Conservation (phyloP, 2,329 filamentous ascomycete species). For the Coniochaeta sp. region DNA sequence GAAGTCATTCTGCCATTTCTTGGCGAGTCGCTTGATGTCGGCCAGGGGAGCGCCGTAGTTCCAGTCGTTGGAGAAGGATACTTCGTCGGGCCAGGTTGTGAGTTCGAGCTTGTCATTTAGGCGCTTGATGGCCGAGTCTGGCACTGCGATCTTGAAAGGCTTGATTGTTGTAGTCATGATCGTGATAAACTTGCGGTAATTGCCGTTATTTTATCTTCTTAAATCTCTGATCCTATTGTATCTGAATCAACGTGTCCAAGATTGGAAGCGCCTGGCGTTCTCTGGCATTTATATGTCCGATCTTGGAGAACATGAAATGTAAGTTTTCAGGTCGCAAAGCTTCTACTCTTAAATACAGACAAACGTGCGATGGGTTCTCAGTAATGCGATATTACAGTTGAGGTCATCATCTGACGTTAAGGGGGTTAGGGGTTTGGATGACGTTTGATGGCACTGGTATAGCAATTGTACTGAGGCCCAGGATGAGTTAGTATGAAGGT, state of each 20-base stretch:
- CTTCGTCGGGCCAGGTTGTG: conserved; percentile 17
- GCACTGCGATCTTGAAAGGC: conserved; percentile 41
- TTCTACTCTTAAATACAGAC: background rate
- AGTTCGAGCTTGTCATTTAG: conserved; percentile 47
- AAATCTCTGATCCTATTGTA: too few species aligned
- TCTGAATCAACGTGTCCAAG: too few species aligned
- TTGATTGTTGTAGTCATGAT: conserved; percentile 10
- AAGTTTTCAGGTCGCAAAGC: background rate
- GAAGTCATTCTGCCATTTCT: conserved; percentile 48
- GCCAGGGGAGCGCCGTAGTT: conserved; percentile 51
- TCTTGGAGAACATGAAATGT: background rate
- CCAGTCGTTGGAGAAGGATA: conserved; percentile 23
- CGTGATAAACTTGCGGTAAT: background rate
- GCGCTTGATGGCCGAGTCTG: conserved; percentile 41
- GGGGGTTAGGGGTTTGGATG: too few species aligned
- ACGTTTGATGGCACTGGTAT: too few species aligned
- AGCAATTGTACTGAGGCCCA: too few species aligned
- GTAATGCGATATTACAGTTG: too few species aligned
- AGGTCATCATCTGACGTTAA: background rate
- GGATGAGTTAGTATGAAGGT: too few species aligned
- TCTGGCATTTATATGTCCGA: too few species aligned
- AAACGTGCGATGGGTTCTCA: background rate
- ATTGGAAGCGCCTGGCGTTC: too few species aligned
- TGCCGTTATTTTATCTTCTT: background rate
- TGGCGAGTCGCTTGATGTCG: conserved; percentile 51